A percentile compares a stretch with the other conserved stretches of the same genome.
These are phyloP conservation scores for Oropetium thomaeum DNA, from an alignment of 176 grass and related monocot species.

Conservation along the genomic window DNA sequence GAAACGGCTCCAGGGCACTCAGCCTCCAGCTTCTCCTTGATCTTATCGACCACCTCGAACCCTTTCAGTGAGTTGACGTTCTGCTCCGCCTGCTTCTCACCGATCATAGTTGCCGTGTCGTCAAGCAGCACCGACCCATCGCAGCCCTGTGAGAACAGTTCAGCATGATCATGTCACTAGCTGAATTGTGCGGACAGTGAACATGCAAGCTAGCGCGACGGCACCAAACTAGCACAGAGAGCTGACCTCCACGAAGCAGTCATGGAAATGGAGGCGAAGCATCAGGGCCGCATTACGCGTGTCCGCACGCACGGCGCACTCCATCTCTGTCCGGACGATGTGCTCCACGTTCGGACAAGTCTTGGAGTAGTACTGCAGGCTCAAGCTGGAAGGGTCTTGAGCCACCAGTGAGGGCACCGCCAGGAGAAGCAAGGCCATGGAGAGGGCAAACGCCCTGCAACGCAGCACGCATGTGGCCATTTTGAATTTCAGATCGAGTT, in stretches of 20 bases:
- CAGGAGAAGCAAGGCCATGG: slow-evolving; percentile 25
- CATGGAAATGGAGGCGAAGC: slow-evolving; percentile 93
- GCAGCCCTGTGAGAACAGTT: slow-evolving; percentile 53
- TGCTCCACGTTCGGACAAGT: slow-evolving; percentile 64
- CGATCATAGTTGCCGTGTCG: slow-evolving; percentile 65
- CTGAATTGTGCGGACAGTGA: background rate
- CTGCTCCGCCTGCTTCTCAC: slow-evolving; percentile 85
- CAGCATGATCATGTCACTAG: background rate
- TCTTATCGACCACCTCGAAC: slow-evolving; percentile 81
- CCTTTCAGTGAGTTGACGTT: slow-evolving; percentile 89
- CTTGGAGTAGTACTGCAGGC: slow-evolving; percentile 80
- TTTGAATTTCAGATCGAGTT: slow-evolving; percentile 23
- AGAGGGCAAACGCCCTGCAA: slow-evolving; percentile 29
- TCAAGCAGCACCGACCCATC: slow-evolving; percentile 92
- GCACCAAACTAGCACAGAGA: background rate
- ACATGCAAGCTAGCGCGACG: background rate
- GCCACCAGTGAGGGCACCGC: slow-evolving; percentile 28
- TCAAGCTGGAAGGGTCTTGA: slow-evolving; percentile 65
- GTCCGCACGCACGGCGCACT: slow-evolving; percentile 60
- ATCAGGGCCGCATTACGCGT: slow-evolving; percentile 69
- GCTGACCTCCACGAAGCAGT: slow-evolving; percentile 90
- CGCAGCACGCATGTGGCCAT: slow-evolving; percentile 19
- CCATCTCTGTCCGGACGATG: slow-evolving; percentile 80
- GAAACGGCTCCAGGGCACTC: slow-evolving; percentile 83
- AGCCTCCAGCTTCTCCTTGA: slow-evolving; percentile 85